Evolutionary conservation across 305 asterid species (phyloP).

Genomic region (Euphrasia arctica): DNA sequence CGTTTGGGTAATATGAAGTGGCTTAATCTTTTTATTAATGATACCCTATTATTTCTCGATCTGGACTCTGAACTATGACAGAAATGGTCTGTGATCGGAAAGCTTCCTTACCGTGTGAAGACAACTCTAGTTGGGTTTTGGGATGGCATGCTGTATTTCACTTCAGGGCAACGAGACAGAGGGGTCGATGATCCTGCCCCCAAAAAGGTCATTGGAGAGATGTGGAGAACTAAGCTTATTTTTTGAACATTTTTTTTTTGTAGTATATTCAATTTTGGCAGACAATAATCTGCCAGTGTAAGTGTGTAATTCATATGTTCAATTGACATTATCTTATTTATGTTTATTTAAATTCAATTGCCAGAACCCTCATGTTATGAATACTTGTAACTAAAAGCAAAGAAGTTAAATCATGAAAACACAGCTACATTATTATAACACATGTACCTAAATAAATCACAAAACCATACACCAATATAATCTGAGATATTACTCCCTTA

Average conservation of each 20-base stretch:
- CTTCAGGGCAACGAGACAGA: constrained; percentile 94
- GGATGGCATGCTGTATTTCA: constrained; percentile 90
- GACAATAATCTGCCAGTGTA: background rate
- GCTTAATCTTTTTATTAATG: background rate
- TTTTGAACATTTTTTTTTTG: constrained; percentile 29
- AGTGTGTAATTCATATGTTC: background rate
- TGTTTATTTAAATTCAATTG: background rate
- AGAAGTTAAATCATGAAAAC: too few relatives aligned
- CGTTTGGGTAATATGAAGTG: background rate
- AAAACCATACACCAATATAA: background rate
- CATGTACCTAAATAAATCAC: background rate
- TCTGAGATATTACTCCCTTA: background rate
- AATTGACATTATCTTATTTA: background rate
- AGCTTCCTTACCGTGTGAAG: constrained; percentile 91
- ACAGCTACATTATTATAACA: too few relatives aligned
- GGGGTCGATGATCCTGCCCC: constrained; percentile 89
- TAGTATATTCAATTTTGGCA: background rate
- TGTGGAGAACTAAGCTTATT: constrained; percentile 84
- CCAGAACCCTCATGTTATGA: background rate
- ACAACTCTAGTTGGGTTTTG: constrained; percentile 92
- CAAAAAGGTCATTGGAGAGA: constrained; percentile 79
- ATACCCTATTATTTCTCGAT: background rate
- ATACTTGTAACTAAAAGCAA: too few relatives aligned
- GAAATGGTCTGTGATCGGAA: constrained; percentile 94
- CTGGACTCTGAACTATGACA: constrained; percentile 31